Conservation (phyloP, 495 filamentous ascomycete genomes). For the Viridothelium virens region DNA sequence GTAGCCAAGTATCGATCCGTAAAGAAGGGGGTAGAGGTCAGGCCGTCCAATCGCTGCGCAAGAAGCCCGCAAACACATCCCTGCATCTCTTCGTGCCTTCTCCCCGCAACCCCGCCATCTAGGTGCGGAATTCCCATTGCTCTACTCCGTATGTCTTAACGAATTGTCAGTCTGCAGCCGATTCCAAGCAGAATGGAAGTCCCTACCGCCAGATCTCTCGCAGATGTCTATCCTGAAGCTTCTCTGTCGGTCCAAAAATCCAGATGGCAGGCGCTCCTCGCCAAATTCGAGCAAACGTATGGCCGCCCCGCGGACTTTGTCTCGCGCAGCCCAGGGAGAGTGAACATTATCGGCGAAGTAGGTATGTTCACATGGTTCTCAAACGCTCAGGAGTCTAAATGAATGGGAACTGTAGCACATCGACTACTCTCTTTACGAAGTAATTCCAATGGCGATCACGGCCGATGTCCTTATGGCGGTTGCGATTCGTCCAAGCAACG, state of each 20-base stretch:
- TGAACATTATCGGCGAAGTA: conserved; percentile 93
- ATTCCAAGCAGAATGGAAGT: conserved; percentile 26
- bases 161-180: background rate
- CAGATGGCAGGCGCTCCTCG: conserved; percentile 66
- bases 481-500: conserved; percentile 44
- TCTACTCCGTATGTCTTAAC: background rate
- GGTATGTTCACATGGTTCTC: background rate
- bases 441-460: conserved; percentile 89
- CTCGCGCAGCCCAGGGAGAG: conserved; percentile 80
- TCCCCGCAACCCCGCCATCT: background rate
- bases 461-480: conserved; percentile 87
- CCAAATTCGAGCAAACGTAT: conserved; percentile 66
- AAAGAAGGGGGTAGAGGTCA: background rate
- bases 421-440: conserved; percentile 94
- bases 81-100: too few species aligned
- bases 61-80: background rate
- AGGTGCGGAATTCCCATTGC: too few species aligned
- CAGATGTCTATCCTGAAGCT: conserved; percentile 62
- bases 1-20: background rate
- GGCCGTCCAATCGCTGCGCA: background rate
- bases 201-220: conserved; percentile 46
- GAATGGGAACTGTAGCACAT: conserved; percentile 53
- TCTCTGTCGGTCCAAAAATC: conserved; percentile 47
- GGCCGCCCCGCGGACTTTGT: conserved; percentile 68
- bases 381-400: background rate